Evolutionary conservation across 2,329 filamentous ascomycete genomes (phyloP), one percentile per base, ranked within the genome.

Genomic region (Endothia cerciana): DNA sequence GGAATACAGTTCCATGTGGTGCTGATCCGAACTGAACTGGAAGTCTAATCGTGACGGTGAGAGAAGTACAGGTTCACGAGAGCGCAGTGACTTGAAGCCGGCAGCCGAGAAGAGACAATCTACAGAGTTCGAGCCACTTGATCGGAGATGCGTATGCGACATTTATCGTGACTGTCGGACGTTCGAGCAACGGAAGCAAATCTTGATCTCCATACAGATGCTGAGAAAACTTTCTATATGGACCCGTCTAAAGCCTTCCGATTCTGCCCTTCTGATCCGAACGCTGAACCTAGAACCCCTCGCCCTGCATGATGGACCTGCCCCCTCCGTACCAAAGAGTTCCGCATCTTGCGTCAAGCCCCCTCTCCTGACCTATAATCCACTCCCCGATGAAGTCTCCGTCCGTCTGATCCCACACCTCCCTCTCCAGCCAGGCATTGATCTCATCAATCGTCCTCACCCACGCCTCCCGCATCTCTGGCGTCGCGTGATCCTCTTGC

Each of bases 271-370:
- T 25, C 33, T n/a, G 6, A 15, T 40, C 33, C 22, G 36, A 51
- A 61, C 33, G 30, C 28, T 17, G 7, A 25, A 7, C 56, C 72
- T 70, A 89, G 73, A 88, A 89, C 0, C 87, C 87, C 74, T 89
- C 87, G 22, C 87, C 87, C 22, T 83, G 63, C 73, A 83, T 79
- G 67, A 97, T 83, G 3, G 87, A 90, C 69, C 91, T 85, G 0
- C 94, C 94, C 33, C 89, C 91, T 43, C 91, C 94, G 79, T 97
- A 97, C 93, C 94, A 98, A 55, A 97, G 78, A 6, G 84, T 82
- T 0, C 94, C 94, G 69, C 85, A 87, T 55, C 92, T 86, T 66
- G 87, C 88, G 73, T 94, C 91, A 63, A 97, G 78, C 0, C 94
- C 94, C 71, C 83, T 90, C 75, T 94, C 93, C 72, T 96, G 87